Evolutionary conservation across 352 stramenopile species (phyloP).

Genomic region (Phytophthora meadii): DNA sequence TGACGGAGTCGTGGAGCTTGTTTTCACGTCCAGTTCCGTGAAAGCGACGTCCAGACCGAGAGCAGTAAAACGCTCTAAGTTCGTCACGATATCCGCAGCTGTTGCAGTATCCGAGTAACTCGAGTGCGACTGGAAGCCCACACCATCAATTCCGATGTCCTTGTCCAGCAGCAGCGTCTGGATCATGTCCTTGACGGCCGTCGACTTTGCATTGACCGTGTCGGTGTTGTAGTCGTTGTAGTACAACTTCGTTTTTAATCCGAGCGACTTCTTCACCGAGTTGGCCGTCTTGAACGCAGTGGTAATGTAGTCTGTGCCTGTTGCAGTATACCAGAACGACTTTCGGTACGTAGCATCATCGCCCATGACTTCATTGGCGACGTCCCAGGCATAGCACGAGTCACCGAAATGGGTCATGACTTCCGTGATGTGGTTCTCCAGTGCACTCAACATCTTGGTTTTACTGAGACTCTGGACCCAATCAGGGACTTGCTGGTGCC

Average conservation of each 20-base stretch:
- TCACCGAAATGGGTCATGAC: slow-evolving; percentile 39
- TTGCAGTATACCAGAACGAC: slow-evolving; percentile 43
- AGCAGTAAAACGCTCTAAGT: slow-evolving; percentile 35
- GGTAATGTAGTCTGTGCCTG: slow-evolving; percentile 38
- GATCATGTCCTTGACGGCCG: slow-evolving; percentile 32
- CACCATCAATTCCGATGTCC: slow-evolving; percentile 31
- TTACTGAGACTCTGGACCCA: slow-evolving; percentile 38
- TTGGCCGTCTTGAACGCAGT: slow-evolving; percentile 43
- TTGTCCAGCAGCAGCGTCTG: slow-evolving; percentile 29
- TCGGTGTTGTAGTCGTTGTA: slow-evolving; percentile 42
- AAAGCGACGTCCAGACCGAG: slow-evolving; percentile 34
- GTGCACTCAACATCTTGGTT: slow-evolving; percentile 25
- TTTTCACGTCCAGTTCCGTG: slow-evolving; percentile 37
- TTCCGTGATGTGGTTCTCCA: slow-evolving; percentile 36
- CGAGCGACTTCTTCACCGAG: slow-evolving; percentile 38
- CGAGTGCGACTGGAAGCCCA: slow-evolving; percentile 40
- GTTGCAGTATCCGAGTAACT: slow-evolving; percentile 24
- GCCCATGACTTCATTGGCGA: slow-evolving; percentile 38
- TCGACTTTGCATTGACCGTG: slow-evolving; percentile 43
- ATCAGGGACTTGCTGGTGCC: slow-evolving; percentile 33
- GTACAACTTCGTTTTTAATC: slow-evolving; percentile 30
- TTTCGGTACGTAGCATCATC: slow-evolving; percentile 34
- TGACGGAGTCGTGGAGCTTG: slow-evolving; percentile 19
- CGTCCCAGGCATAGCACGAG: slow-evolving; percentile 37
- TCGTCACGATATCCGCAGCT: slow-evolving; percentile 22